A percentile compares a stretch with the other conserved stretches of the same genome.
These are phyloP conservation scores for Glutinoglossum americanum DNA, from an alignment of 495 filamentous ascomycete genomes.

Conservation along the genomic window DNA sequence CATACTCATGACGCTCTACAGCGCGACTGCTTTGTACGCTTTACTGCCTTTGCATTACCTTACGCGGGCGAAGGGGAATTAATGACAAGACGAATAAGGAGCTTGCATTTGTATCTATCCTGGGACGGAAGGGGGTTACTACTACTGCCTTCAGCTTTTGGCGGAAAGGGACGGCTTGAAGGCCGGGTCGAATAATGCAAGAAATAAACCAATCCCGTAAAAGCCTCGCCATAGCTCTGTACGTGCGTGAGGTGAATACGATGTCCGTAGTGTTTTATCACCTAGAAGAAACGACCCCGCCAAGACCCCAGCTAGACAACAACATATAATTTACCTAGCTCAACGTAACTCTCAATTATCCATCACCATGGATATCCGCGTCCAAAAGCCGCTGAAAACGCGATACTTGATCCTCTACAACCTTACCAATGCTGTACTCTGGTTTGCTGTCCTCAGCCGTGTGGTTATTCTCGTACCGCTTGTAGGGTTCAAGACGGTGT, in stretches of 20 bases:
- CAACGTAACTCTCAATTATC: background rate
- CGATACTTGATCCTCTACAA: constrained; percentile 72
- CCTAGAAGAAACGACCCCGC: no score
- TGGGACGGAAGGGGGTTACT: background rate
- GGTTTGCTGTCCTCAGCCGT: constrained; percentile 47
- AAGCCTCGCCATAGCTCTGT: no score
- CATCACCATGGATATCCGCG: background rate
- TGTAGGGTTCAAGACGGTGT: constrained; percentile 30
- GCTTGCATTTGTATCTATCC: background rate
- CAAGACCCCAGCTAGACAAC: no score
- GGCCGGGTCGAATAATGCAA: background rate
- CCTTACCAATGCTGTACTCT: constrained; percentile 46
- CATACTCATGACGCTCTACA: background rate
- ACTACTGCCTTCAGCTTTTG: background rate
- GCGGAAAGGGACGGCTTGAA: background rate
- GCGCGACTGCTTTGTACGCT: background rate
- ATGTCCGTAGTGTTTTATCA: no score
- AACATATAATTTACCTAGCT: no score
- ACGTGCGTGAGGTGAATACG: background rate
- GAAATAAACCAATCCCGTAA: background rate
- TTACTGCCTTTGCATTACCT: background rate
- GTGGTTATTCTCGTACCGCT: constrained; percentile 26
- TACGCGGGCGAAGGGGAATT: background rate
- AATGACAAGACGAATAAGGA: background rate
- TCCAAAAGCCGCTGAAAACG: background rate